phyloP scores from a whole-genome alignment of 2,329 filamentous ascomycete species.

The Talaromyces sp. region DNA sequence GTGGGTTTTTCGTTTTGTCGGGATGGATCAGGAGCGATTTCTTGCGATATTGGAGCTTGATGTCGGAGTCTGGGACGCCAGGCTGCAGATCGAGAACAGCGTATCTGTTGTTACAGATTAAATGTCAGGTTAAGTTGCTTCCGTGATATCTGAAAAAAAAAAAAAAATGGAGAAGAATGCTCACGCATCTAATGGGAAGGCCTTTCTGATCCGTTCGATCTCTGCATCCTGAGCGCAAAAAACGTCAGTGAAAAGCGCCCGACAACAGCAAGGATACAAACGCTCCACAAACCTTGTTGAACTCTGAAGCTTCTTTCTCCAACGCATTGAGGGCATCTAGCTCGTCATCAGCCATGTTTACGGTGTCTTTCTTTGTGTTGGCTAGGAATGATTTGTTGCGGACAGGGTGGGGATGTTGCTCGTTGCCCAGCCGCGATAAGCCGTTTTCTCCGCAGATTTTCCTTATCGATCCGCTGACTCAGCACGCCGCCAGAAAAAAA shows the following conservation, averaged over 20 bases:
- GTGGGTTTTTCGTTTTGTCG: constrained; percentile 90
- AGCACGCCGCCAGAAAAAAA: constrained; percentile 20
- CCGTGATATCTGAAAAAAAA: background rate
- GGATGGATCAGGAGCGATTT: constrained; percentile 99
- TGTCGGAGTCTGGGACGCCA: constrained; percentile 90
- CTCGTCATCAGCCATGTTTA: constrained; percentile 55
- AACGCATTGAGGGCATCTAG: constrained; percentile 74
- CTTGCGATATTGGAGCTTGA: constrained; percentile 88
- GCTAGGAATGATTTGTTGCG: background rate
- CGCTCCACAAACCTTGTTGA: constrained; percentile 63
- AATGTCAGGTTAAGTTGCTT: background rate
- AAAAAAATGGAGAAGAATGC: constrained; percentile 19
- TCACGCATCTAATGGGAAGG: constrained; percentile 74
- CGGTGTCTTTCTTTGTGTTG: constrained; percentile 1
- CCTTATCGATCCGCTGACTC: constrained; percentile 33
- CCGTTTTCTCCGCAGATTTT: constrained; percentile 5
- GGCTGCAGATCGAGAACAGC: constrained; percentile 93
- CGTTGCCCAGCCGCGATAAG: constrained; percentile 3
- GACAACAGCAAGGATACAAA: background rate
- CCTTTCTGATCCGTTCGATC: constrained; percentile 87
- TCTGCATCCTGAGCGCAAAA: constrained; percentile 68
- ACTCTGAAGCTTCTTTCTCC: constrained; percentile 81
- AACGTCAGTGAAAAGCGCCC: background rate
- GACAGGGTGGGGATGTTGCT: background rate
- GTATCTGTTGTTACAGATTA: constrained; percentile 53